A percentile compares a stretch with the other conserved stretches of the same genome.
Evolutionary conservation across 305 asterid species (phyloP).

Genomic region (Fraxinus nigra): DNA sequence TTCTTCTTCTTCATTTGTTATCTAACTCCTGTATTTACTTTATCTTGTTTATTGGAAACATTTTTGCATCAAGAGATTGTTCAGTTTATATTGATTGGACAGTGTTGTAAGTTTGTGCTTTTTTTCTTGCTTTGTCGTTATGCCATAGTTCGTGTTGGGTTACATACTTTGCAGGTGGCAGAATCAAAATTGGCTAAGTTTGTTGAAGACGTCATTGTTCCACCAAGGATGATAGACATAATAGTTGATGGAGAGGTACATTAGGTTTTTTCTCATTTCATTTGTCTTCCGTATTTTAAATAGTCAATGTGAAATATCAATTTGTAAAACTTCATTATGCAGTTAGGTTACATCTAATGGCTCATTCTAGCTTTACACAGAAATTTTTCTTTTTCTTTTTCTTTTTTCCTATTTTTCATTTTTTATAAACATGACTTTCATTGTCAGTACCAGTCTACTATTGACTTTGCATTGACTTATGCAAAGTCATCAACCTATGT

Average conservation of each 20-base stretch:
- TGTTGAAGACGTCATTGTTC: slow-evolving; percentile 95
- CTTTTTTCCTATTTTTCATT: neutral
- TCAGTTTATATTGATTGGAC: slow-evolving; percentile 5
- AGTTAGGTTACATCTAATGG: neutral
- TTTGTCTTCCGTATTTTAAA: slow-evolving; percentile 12
- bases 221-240: slow-evolving; percentile 96
- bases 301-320: neutral
- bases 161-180: slow-evolving; percentile 64
- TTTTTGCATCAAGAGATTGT: slow-evolving; percentile 13
- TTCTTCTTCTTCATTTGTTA: neutral
- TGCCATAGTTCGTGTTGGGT: slow-evolving; percentile 19
- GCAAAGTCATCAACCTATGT: neutral
- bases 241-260: slow-evolving; percentile 95
- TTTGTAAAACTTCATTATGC: neutral
- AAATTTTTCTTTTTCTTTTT: neutral
- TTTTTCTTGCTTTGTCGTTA: slow-evolving; percentile 23
- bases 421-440: slow-evolving; percentile 2
- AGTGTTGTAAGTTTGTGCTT: neutral
- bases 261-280: slow-evolving; percentile 23
- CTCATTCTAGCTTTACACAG: slow-evolving; percentile 4
- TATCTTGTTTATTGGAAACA: neutral
- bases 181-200: slow-evolving; percentile 90
- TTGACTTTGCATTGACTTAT: too few relatives aligned
- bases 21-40: neutral
- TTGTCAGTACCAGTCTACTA: neutral